These are phyloP conservation scores for Bruguiera gymnorhiza DNA, from an alignment of 345 rosid species.

Conservation along the genomic window DNA sequence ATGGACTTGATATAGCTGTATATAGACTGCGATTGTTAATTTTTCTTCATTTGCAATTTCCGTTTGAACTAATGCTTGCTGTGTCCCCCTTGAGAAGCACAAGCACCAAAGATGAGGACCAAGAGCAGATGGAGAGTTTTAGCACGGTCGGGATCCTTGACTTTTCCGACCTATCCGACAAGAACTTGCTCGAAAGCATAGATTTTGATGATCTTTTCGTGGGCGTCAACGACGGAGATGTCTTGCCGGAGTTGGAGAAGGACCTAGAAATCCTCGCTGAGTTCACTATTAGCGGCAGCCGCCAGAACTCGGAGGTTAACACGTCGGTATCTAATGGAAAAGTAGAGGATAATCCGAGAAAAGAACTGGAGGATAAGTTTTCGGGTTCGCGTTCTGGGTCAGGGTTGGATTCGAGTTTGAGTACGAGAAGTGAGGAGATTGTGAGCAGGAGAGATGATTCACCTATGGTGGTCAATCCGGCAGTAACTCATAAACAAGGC, in stretches of 20 bases:
- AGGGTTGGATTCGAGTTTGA: slow-evolving; percentile 14
- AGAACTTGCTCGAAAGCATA: slow-evolving; percentile 50
- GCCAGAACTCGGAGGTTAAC: slow-evolving; percentile 54
- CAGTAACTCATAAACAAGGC: slow-evolving; percentile 27
- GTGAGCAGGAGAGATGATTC: slow-evolving; percentile 38
- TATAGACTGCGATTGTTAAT: not conserved
- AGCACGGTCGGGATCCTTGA: slow-evolving; percentile 23
- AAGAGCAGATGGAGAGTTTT: slow-evolving; percentile 46
- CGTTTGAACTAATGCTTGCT: slow-evolving; percentile 60
- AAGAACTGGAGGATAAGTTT: slow-evolving; percentile 36
- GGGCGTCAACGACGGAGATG: slow-evolving; percentile 55
- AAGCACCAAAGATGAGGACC: slow-evolving; percentile 29
- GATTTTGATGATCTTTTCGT: slow-evolving; percentile 74
- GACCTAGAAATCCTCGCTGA: slow-evolving; percentile 65
- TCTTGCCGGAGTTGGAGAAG: slow-evolving; percentile 69
- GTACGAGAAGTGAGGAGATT: slow-evolving; percentile 38
- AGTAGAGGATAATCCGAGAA: slow-evolving; percentile 21
- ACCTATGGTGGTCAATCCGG: slow-evolving; percentile 28
- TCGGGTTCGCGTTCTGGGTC: slow-evolving; percentile 21
- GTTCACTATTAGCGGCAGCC: slow-evolving; percentile 41
- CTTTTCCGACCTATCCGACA: slow-evolving; percentile 50
- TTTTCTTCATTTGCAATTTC: slow-evolving; percentile 3
- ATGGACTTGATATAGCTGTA: not conserved
- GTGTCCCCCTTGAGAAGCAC: slow-evolving; percentile 50
- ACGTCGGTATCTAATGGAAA: slow-evolving; percentile 31